Evolutionary conservation across 768 basidiomycete genomes (phyloP), one percentile per base, ranked within the genome.

Genomic region (Zangia roseola): DNA sequence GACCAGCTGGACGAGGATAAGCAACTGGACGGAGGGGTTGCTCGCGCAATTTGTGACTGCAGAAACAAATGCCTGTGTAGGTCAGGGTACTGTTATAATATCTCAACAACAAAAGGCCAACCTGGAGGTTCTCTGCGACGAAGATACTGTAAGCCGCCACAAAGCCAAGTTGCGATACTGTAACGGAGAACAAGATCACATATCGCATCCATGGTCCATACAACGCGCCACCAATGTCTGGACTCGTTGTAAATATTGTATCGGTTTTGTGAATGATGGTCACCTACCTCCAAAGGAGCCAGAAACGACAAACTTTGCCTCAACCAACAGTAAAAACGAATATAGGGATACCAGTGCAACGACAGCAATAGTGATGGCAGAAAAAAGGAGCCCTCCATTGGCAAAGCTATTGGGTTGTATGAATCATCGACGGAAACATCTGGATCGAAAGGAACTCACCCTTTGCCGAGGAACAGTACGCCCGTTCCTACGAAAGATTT

Each of bases 401-500:
- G 83, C 85, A 74, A 99, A 99, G 43, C 92, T 94, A 42, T 50
- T 41, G 9, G 12, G 33, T 34, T 26, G 24, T 58, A 20, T 56
- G 44, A 4, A 45, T 56, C 23, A 52, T 13, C 4, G 34, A 52
- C 19, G 10, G 13, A 36, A 47, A 3, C 41, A 36, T 20, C n/a
- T 12, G 17, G 34, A 43, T 28, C 25, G 16, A 35, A 13, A 40
- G 17, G 9, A 21, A 55, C 41, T 60, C 67, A 93, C 88, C 85
- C 97, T 72, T 91, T 95, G 43, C 93, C 97, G 23, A 99, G 79
- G 73, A 99, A 98, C 30, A 99, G 67, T 10, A 99, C 88, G 14
- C 95, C 95, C 13, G 95, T 97, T 19, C 95, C 95, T 40, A 98
- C 84, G 59, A 98, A 98, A 1, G 88, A 83, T 70, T 97, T 97